Conservation (phyloP, 2,329 filamentous ascomycete genomes). For the Scedosporium aurantiacum region DNA sequence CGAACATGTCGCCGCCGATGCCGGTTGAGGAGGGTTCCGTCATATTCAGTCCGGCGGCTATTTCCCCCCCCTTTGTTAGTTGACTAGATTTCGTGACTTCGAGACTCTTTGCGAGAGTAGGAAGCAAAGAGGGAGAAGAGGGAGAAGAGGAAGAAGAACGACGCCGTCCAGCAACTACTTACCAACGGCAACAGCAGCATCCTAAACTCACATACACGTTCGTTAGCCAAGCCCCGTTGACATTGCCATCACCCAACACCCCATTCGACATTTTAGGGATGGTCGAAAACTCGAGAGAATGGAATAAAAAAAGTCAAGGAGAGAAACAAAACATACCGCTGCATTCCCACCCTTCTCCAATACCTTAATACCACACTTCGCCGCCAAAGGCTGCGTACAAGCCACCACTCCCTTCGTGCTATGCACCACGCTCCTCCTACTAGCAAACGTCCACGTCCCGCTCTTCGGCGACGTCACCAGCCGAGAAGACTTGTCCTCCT, state of each 20-base stretch:
- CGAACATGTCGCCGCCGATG: conserved; percentile 96
- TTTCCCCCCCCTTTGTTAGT: not conserved
- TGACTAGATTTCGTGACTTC: not conserved
- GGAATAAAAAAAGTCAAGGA: not conserved
- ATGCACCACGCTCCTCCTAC: conserved; percentile 75
- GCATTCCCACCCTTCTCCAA: conserved; percentile 86
- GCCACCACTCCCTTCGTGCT: conserved; percentile 86
- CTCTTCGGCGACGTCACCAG: not conserved
- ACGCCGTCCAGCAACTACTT: conserved; percentile 18
- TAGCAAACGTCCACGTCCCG: conserved; percentile 4
- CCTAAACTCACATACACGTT: conserved; percentile 34
- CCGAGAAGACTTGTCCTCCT: not conserved
- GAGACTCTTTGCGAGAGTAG: not conserved
- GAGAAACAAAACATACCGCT: conserved; percentile 49
- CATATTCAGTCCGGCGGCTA: conserved; percentile 82
- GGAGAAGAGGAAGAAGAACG: not conserved
- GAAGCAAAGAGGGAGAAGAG: not conserved
- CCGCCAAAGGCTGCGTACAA: conserved; percentile 80
- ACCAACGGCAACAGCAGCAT: conserved; percentile 92
- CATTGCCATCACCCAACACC: too few species aligned
- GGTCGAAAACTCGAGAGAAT: conserved; percentile 2
- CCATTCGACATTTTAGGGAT: not conserved
- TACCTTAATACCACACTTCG: conserved; percentile 75
- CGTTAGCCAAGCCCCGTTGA: too few species aligned
- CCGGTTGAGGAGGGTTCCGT: conserved; percentile 89